Conservation (phyloP, 805 yeast genomes). For the Zygotorulaspora sp. region DNA sequence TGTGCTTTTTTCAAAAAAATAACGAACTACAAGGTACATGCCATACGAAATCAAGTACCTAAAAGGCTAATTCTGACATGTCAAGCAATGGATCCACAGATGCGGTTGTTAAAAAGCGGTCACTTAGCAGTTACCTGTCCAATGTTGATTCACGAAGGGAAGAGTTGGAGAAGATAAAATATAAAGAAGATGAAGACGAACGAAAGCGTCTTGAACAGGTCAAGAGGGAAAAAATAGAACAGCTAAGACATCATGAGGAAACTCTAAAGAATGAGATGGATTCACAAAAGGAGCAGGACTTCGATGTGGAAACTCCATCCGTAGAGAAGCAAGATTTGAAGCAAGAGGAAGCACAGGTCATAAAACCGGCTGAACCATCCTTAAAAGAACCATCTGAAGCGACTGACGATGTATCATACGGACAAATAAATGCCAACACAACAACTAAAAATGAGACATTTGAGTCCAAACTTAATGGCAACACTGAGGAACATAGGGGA, state of each 20-base stretch:
- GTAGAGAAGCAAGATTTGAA: background rate
- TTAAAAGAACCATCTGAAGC: background rate
- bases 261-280: slow-evolving; percentile 1
- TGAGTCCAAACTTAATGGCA: background rate
- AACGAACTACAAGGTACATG: background rate
- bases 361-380: background rate
- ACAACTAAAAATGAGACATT: background rate
- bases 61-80: background rate
- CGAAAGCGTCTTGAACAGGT: slow-evolving; percentile 3
- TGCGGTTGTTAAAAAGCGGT: slow-evolving; percentile 28
- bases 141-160: slow-evolving; percentile 29
- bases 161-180: slow-evolving; percentile 25
- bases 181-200: slow-evolving; percentile 6
- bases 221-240: slow-evolving; percentile 3
- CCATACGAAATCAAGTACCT: background rate
- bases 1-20: background rate
- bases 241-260: slow-evolving; percentile 1
- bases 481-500: background rate
- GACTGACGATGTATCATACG: background rate
- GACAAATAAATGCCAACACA: background rate
- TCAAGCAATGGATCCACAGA: slow-evolving; percentile 4
- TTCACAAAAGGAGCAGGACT: background rate
- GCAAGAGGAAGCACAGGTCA: background rate
- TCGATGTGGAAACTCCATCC: background rate
- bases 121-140: slow-evolving; percentile 33